A percentile compares a stretch with the other conserved stretches of the same genome.
phyloP scores from a whole-genome alignment of 306 rosid species.

The Oemleria cerasiformis region DNA sequence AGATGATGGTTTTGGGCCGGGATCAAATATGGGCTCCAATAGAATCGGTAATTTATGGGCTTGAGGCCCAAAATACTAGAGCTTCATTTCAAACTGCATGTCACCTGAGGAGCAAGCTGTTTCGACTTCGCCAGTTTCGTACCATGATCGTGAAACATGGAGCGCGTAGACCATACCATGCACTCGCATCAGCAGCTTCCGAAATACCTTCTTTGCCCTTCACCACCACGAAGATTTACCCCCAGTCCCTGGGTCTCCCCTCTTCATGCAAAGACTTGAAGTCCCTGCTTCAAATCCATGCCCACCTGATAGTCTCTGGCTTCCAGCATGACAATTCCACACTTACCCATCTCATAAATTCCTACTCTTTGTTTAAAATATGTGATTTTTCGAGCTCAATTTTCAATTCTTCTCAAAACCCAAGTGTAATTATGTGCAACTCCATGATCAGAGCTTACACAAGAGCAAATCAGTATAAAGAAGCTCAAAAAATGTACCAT shows the following conservation, averaged over 20 bases:
- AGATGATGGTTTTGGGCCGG: neutral
- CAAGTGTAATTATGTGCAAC: constrained; percentile 48
- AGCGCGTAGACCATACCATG: constrained; percentile 15
- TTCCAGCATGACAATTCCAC: constrained; percentile 29
- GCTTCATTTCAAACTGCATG: neutral
- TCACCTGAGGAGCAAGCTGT: neutral
- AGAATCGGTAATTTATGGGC: neutral
- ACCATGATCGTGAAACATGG: constrained; percentile 10
- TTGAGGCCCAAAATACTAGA: neutral
- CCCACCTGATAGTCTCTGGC: constrained; percentile 46
- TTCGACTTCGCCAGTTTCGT: neutral
- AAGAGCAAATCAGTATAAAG: constrained; percentile 27
- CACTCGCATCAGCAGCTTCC: constrained; percentile 9
- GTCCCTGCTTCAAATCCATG: constrained; percentile 56
- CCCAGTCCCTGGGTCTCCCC: constrained; percentile 37
- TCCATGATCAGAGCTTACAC: constrained; percentile 54
- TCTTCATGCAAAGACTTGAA: constrained; percentile 51
- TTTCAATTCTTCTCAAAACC: constrained; percentile 38
- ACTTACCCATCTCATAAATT: constrained; percentile 40
- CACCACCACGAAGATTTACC: constrained; percentile 13
- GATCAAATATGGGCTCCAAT: neutral
- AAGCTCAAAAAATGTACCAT: constrained; percentile 43
- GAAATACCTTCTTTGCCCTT: constrained; percentile 11
- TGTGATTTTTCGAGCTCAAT: constrained; percentile 25
- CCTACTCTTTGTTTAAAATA: constrained; percentile 35